Percentiles rank a stretch among this genome's conserved stretches.
phyloP scores from a whole-genome alignment of 2,329 filamentous ascomycete genomes.

The Pseudogymnoascus sp. region DNA sequence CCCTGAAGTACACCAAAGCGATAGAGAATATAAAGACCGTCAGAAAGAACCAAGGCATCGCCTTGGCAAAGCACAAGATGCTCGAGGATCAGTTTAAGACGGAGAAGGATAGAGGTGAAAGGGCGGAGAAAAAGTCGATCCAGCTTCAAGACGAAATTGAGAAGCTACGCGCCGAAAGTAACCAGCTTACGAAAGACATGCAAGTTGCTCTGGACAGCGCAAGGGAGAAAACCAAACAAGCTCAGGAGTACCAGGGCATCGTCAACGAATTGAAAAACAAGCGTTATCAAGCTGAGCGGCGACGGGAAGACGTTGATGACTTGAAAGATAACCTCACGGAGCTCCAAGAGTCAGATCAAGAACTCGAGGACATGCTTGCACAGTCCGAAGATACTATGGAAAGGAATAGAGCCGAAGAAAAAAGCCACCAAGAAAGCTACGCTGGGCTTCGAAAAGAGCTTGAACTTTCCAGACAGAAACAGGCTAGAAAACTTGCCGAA shows the following conservation, averaged over 20 bases:
- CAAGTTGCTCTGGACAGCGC: conserved; percentile 46
- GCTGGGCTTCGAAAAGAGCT: conserved; percentile 50
- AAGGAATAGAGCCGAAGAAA: conserved; percentile 55
- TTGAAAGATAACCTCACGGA: conserved; percentile 67
- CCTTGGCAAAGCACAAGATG: conserved; percentile 64
- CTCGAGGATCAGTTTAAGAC: conserved; percentile 70
- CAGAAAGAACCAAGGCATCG: conserved; percentile 71
- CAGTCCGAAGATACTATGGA: conserved; percentile 71
- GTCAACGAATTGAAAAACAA: conserved; percentile 70
- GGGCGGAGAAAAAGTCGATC: conserved; percentile 56
- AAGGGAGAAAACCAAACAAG: conserved; percentile 61
- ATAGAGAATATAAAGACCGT: conserved; percentile 90
- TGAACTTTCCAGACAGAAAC: conserved; percentile 35
- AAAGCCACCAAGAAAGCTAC: conserved; percentile 57
- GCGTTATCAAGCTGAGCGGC: conserved; percentile 62
- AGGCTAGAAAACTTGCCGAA: conserved; percentile 51
- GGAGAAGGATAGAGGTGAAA: conserved; percentile 77
- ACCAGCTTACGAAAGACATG: conserved; percentile 52
- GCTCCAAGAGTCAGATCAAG: conserved; percentile 68
- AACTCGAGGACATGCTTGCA: conserved; percentile 61
- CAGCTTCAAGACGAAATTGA: conserved; percentile 61
- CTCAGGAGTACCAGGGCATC: conserved; percentile 65
- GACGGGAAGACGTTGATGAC: conserved; percentile 62
- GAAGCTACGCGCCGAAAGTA: conserved; percentile 47
- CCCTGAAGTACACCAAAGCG: conserved; percentile 91